Conservation (phyloP, 140 eudicot species). For the Oenanthe javanica region DNA sequence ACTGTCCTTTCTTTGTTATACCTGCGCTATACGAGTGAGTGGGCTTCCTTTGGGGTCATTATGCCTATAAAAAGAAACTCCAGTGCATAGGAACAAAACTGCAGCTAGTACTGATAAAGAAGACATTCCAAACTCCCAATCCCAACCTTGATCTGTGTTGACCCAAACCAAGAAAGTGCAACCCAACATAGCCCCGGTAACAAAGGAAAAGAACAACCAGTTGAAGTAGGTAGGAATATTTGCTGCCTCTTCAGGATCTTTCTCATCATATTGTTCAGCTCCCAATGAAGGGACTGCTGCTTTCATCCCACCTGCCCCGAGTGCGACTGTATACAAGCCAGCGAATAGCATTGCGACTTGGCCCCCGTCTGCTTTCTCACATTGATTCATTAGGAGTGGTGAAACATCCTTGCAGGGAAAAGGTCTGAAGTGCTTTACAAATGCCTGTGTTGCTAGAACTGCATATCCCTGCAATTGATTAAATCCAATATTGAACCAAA, state of each 20-base stretch:
- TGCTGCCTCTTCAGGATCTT: constrained; percentile 1
- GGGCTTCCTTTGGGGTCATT: constrained; percentile 63
- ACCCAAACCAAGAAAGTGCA: constrained; percentile 70
- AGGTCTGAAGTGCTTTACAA: background rate
- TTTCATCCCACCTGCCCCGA: background rate
- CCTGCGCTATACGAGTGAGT: constrained; percentile 49
- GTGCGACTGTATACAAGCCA: background rate
- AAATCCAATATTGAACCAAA: background rate
- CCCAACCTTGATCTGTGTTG: constrained; percentile 55
- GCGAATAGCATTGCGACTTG: background rate
- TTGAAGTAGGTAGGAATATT: constrained; percentile 20
- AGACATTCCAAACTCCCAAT: constrained; percentile 56
- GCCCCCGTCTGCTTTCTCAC: background rate
- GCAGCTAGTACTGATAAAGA: constrained; percentile 34
- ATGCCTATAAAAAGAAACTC: constrained; percentile 40
- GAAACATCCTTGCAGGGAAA: background rate
- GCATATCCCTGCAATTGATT: background rate
- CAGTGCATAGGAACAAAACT: constrained; percentile 48
- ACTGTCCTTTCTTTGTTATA: constrained; percentile 1
- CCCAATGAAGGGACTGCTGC: background rate
- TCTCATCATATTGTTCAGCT: constrained; percentile 2
- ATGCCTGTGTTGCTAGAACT: constrained; percentile 6
- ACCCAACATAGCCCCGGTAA: constrained; percentile 46
- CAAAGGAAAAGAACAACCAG: constrained; percentile 49
- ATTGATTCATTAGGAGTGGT: background rate